Percentiles rank a stretch among this genome's conserved stretches.
Conservation (phyloP, 306 rosid species). For the Senna tora region DNA sequence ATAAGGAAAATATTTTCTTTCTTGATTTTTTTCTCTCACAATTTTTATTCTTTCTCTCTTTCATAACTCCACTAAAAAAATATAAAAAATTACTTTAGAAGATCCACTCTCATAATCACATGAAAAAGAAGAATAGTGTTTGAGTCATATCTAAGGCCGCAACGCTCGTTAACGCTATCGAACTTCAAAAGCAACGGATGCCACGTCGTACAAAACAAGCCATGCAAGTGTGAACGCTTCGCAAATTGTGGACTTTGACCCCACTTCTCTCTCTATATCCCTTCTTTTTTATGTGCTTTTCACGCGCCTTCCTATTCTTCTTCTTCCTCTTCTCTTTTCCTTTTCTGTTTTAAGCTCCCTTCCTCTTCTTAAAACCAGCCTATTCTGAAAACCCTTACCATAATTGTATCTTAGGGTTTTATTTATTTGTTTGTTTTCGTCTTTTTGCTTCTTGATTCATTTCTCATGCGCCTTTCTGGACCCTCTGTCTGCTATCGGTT, state of each 20-base stretch:
- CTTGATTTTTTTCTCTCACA: too few relatives aligned
- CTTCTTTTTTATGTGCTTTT: conserved; percentile 12
- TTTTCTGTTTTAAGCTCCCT: background rate
- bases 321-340: background rate
- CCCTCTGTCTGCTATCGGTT: background rate
- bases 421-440: background rate
- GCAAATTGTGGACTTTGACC: conserved; percentile 20
- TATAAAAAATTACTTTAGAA: too few relatives aligned
- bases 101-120: too few relatives aligned
- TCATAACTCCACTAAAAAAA: too few relatives aligned
- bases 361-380: background rate
- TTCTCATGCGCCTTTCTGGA: background rate
- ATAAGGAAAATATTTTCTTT: too few relatives aligned
- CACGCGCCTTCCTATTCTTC: conserved; percentile 41
- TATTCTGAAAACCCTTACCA: background rate
- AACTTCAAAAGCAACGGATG: conserved; percentile 25
- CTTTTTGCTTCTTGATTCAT: background rate
- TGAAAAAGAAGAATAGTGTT: too few relatives aligned
- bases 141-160: background rate
- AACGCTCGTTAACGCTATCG: background rate
- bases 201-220: conserved; percentile 41
- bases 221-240: conserved; percentile 33
- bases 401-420: conserved; percentile 19
- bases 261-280: background rate
- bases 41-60: too few relatives aligned